Conservation (phyloP, 495 filamentous ascomycete species). For the Aspergillus wentii region DNA sequence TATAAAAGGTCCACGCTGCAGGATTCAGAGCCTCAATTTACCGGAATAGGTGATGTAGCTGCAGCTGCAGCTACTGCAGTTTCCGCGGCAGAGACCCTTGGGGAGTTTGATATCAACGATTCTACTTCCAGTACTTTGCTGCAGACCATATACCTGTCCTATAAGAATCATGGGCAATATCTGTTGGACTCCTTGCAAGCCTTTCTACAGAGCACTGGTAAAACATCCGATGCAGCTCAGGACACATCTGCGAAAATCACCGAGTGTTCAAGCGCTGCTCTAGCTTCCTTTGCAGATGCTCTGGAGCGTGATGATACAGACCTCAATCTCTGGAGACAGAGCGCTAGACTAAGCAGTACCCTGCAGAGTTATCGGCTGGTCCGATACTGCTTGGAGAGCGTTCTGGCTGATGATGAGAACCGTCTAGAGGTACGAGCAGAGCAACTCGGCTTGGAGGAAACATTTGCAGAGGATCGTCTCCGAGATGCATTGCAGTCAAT, state of each 20-base stretch:
- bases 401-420: conserved; percentile 78
- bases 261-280: conserved; percentile 25
- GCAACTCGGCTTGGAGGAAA: conserved; percentile 78
- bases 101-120: conserved; percentile 47
- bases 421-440: conserved; percentile 65
- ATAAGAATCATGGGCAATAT: conserved; percentile 94
- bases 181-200: conserved; percentile 67
- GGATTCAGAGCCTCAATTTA: conserved; percentile 41
- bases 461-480: conserved; percentile 75
- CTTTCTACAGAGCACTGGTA: conserved; percentile 15
- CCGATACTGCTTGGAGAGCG: conserved; percentile 87
- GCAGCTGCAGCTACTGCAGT: conserved; percentile 38
- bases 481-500: conserved; percentile 60
- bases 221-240: conserved; percentile 30
- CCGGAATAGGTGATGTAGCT: conserved; percentile 13
- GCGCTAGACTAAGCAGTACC: conserved; percentile 70
- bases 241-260: conserved; percentile 24
- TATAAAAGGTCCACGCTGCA: conserved; percentile 61
- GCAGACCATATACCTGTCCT: conserved; percentile 84
- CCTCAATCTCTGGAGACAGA: conserved; percentile 86
- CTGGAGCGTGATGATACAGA: conserved; percentile 89
- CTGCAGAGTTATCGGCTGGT: conserved; percentile 71
- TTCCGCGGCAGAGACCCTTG: conserved; percentile 38
- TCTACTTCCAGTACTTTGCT: conserved; percentile 73
- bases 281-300: conserved; percentile 67